Percentiles rank a stretch among this genome's conserved stretches.
Conservation (phyloP, 2,329 filamentous ascomycete species). For the Exophiala sp. region DNA sequence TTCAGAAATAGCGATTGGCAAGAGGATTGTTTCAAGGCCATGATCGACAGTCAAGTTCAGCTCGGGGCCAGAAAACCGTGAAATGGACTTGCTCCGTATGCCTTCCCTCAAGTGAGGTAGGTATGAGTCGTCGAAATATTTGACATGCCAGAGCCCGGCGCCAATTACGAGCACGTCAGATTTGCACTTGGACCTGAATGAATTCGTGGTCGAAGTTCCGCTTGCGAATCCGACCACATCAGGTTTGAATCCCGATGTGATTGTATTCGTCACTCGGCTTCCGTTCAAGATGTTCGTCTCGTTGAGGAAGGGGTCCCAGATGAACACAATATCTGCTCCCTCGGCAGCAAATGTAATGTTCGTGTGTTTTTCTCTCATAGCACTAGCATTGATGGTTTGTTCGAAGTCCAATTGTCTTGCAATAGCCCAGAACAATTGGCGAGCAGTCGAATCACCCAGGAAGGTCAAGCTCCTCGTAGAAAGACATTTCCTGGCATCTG, state of each 20-base stretch:
- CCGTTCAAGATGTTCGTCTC: constrained; percentile 25
- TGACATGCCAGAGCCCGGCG: constrained; percentile 55
- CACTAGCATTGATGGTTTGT: constrained; percentile 36
- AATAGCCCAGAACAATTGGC: constrained; percentile 60
- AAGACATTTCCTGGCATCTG: constrained; percentile 55
- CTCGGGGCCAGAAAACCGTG: constrained; percentile 37
- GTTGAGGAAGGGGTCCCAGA: constrained; percentile 64
- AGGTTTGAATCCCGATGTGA: neutral
- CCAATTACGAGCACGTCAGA: constrained; percentile 46
- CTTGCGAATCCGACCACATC: neutral
- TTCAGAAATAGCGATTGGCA: too few species aligned
- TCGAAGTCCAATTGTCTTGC: constrained; percentile 47
- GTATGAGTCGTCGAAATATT: constrained; percentile 43
- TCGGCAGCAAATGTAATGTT: constrained; percentile 46
- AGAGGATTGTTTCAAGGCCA: too few species aligned
- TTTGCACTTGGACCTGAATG: too few species aligned
- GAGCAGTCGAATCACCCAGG: constrained; percentile 58
- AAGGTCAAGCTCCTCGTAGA: constrained; percentile 54
- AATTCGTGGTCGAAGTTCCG: too few species aligned
- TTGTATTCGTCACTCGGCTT: neutral
- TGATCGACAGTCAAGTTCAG: too few species aligned
- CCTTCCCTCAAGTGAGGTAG: constrained; percentile 44
- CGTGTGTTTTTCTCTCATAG: constrained; percentile 42
- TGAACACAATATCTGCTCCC: constrained; percentile 51
- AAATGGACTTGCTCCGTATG: constrained; percentile 19